Evolutionary conservation across 169 alveolate species (phyloP), one percentile per base, ranked within the genome.

Genomic region (Plasmodium ovale): DNA sequence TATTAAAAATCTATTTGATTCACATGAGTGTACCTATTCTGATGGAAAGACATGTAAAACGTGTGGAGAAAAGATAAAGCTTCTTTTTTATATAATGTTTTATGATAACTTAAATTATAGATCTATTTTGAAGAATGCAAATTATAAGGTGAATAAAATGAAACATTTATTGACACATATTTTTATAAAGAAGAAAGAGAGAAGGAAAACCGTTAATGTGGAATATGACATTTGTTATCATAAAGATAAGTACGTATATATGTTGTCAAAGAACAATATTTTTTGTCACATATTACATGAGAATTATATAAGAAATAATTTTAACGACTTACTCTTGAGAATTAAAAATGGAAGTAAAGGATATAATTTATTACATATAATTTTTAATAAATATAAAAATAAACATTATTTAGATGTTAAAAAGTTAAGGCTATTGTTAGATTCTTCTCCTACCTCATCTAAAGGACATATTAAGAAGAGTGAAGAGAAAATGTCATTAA

Each of bases 321-420:
- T 85, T 53, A 85, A 69, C 49, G 87, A 85, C 69, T 85, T 85
- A 27, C 16, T 85, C 35, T 47, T 27, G 51, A 68, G 85, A 35
- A 70, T 85, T 68, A 67, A 70, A 60, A 71, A 69, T 27, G 87
- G 91, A 25, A 58, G 91, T 37, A 85, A 25, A 37, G 91, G 91
- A 27, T 85, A 85, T 71, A 85, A 68, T 56, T 33, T 69, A 16
- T 49, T 85, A 71, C 19, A 67, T 35, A 39, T 85, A 2, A 85
- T 85, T 35, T 69, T 85, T 85, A 70, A 85, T 72, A 85, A 85
- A 69, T 85, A 85, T 69, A 85, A 85, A 44, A 69, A 58, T 69
- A 70, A 56, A 23, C 60, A 58, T 16, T 85, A 19, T 64, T 69
- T 85, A 27, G 59, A 39, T 69, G 25, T 23, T n/a, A 85, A 85